Conservation (phyloP, 257 asterid genomes). For the Solanum bulbocastanum region DNA sequence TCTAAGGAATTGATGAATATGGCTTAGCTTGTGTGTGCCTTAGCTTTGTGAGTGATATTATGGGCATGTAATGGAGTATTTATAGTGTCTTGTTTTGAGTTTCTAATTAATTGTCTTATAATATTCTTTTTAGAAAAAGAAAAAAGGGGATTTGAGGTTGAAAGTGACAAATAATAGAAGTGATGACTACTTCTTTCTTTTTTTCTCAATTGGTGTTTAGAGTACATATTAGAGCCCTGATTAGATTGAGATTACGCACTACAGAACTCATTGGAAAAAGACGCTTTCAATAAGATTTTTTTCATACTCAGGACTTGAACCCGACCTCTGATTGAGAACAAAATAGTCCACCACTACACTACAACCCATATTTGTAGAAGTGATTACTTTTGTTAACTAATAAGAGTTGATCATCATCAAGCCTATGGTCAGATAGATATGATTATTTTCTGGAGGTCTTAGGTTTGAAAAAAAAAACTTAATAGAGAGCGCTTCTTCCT, state of each 20-base stretch:
- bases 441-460: background rate
- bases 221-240: rapidly evolving
- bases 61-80: background rate
- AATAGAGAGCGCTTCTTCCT: rapidly evolving
- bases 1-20: background rate
- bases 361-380: background rate
- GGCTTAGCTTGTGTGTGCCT: background rate
- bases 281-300: rapidly evolving
- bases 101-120: background rate
- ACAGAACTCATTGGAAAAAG: rapidly evolving
- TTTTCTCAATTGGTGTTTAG: rapidly evolving
- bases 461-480: background rate
- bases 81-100: background rate
- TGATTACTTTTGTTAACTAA: background rate
- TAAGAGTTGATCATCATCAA: background rate
- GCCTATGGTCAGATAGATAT: background rate
- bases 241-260: too few relatives aligned
- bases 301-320: rapidly evolving
- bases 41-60: background rate
- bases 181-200: background rate
- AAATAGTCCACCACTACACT: rapidly evolving
- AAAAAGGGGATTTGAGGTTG: background rate
- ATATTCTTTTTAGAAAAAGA: background rate
- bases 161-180: background rate
- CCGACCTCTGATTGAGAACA: rapidly evolving